phyloP scores from a whole-genome alignment of 2,329 filamentous ascomycete genomes.

The Trichoderma breve region DNA sequence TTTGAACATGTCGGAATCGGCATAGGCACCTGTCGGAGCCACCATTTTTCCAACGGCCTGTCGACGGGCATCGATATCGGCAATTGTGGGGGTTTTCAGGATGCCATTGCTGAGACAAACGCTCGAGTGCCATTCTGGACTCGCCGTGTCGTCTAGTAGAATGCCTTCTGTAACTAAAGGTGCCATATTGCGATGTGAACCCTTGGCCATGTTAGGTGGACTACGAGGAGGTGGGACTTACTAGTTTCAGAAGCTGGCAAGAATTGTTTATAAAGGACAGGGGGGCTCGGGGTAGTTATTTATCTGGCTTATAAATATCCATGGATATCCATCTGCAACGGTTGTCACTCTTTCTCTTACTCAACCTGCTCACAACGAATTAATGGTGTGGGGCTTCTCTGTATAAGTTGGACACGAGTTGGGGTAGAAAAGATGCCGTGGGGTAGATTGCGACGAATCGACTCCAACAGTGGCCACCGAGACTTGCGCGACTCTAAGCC shows the following conservation, averaged over 20 bases:
- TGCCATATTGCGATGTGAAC: neutral
- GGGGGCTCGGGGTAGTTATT: neutral
- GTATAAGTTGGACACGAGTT: neutral
- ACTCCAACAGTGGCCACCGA: neutral
- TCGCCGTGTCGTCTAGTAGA: neutral
- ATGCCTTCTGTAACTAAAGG: neutral
- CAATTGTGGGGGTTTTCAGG: neutral
- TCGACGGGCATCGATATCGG: neutral
- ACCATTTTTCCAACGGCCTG: neutral
- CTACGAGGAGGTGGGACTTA: neutral
- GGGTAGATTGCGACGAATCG: constrained; percentile 3
- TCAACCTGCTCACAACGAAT: neutral
- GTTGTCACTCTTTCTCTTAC: neutral
- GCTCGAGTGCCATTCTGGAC: neutral
- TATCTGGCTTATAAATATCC: neutral
- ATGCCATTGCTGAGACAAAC: neutral
- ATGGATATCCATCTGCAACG: neutral
- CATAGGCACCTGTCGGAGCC: constrained; percentile 1
- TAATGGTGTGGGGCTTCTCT: neutral
- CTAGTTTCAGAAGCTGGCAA: neutral
- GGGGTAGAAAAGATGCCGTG: constrained; percentile 1
- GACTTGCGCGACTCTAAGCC: too few relatives aligned
- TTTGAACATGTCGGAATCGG: constrained; percentile 2
- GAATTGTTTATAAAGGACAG: neutral
- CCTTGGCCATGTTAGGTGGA: neutral